A percentile compares a stretch with the other conserved stretches of the same genome.
Evolutionary conservation across 1,284 basidiomycete genomes (phyloP).

Genomic region (Microbotryum violaceum): DNA sequence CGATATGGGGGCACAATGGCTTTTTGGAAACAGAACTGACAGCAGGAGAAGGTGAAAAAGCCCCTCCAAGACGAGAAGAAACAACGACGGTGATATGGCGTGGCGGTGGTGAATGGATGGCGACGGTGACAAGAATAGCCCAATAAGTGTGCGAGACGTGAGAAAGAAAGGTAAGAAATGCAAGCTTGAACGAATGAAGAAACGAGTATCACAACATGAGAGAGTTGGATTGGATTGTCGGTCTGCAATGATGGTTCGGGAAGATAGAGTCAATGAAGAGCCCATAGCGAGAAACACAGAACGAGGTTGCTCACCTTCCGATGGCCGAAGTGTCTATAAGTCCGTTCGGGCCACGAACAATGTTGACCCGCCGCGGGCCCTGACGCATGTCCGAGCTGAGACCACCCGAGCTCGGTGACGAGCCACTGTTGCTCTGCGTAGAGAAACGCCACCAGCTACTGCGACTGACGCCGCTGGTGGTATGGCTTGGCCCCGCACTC

Average conservation of each 20-base stretch:
- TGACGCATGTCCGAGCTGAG: constrained; percentile 1
- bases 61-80: no score
- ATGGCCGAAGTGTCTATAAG: constrained; percentile 14
- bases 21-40: no score
- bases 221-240: constrained; percentile 27
- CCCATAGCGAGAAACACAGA: background rate
- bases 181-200: no score
- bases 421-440: background rate
- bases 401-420: constrained; percentile 5
- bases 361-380: constrained; percentile 17
- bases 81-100: no score
- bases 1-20: no score
- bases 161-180: no score
- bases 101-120: no score
- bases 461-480: background rate
- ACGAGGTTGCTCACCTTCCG: constrained; percentile 13
- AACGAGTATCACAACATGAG: constrained; percentile 20
- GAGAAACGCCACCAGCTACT: background rate
- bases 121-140: no score
- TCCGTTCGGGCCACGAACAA: constrained; percentile 21
- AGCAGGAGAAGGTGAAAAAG: no score
- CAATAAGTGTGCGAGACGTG: no score
- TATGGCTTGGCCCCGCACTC: background rate
- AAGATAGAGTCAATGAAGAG: background rate
- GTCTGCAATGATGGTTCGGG: constrained; percentile 3